Evolutionary conservation across 345 rosid species (phyloP), one percentile per base, ranked within the genome.

Genomic region (Odontarrhena argentea): DNA sequence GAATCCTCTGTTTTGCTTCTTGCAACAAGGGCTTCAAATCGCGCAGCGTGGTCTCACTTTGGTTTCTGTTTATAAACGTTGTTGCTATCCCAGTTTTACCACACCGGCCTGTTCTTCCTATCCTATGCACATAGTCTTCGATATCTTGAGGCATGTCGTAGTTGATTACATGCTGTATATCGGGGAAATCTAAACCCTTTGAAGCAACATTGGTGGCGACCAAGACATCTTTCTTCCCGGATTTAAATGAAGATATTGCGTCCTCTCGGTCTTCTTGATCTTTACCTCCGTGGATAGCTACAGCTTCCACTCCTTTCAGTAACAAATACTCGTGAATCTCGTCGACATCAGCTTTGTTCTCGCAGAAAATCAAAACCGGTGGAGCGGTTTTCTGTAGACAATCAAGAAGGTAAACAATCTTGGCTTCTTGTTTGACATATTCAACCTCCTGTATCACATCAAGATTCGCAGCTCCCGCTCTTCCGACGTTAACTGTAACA

Each of bases 121-220:
- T 87, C 73, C 96, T 78, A 61, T 87, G 89, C 12, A 87, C 96
- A 51, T 83, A 87, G 64, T 89, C 85, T 61, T 89, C 93, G 24
- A 89, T 86, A 71, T 89, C 88, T 85, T 89, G 6, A 32, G 36
- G 36, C 36, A 32, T 32, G 36, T 32, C 36, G 36, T 32, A 32
- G 7, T 32, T 32, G 60, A 89, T 76, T 32, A 89, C 93, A 9
- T 89, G 96, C 24, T 89, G 89, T 38, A 86, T 86, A 48, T 89
- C 89, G 6, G 91, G 91, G 66, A 89, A 86, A 76, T 89, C 96
- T 71, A 89, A 70, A 36, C 92, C 92, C 68, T 89, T 89, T n/a
- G 92, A 86, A 40, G 91, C 93, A 57, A 87, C 93, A 78, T 89
- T 91, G 13, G 91, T 89, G 8, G 91, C 96, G 8, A 89, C 96